Conservation (phyloP, 139 green algal species). For the Haematococcus lacustris region DNA sequence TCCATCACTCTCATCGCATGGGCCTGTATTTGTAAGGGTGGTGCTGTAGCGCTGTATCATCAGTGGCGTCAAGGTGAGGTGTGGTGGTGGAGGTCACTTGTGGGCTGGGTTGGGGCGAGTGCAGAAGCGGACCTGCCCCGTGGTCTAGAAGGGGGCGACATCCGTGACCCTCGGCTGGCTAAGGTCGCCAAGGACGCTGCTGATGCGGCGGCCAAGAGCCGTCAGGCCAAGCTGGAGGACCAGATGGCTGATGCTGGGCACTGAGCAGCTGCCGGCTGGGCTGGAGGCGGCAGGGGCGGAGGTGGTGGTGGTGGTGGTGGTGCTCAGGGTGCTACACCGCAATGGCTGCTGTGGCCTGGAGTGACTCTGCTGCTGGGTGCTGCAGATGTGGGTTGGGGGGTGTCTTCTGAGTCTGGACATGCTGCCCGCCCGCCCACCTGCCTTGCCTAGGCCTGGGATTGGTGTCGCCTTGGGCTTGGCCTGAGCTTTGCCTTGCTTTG, state of each 20-base stretch:
- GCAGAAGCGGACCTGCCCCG: constrained; percentile 40
- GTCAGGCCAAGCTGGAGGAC: neutral
- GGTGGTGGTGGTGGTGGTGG: neutral
- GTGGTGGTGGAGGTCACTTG: neutral
- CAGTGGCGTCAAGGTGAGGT: neutral
- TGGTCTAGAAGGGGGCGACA: constrained; percentile 17
- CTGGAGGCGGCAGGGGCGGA: too few relatives aligned
- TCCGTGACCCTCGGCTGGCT: neutral
- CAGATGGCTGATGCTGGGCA: neutral
- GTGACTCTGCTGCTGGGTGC: too few relatives aligned
- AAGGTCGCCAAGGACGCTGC: neutral
- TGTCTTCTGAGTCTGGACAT: too few relatives aligned
- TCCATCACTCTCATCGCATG: neutral
- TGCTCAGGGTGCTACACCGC: neutral
- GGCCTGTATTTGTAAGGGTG: neutral
- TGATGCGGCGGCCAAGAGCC: neutral
- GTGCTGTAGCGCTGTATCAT: neutral
- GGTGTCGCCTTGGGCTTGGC: too few relatives aligned
- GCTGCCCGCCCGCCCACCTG: too few relatives aligned
- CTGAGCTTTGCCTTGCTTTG: too few relatives aligned
- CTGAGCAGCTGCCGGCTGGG: too few relatives aligned
- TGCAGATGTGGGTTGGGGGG: too few relatives aligned
- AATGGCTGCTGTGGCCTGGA: too few relatives aligned
- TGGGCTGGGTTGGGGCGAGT: neutral
- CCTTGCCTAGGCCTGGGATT: too few relatives aligned